Conservation (phyloP, 1,284 basidiomycete species). For the Calocybe gambosa region DNA sequence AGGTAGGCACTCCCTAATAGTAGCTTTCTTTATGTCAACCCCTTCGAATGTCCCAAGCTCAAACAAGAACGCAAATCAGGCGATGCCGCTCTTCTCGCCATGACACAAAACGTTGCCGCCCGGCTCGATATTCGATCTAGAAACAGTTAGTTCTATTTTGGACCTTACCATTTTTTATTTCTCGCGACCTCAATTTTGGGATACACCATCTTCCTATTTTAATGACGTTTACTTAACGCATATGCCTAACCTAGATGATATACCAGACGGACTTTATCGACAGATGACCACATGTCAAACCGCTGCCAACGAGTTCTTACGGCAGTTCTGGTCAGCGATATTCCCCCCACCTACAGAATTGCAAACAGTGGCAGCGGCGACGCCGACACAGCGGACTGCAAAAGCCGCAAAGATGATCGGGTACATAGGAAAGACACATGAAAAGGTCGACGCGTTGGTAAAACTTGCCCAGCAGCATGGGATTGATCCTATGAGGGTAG, state of each 20-base stretch:
- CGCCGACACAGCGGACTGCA: conserved; percentile 58
- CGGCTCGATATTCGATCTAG: conserved; percentile 59
- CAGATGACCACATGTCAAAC: conserved; percentile 88
- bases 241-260: conserved; percentile 48
- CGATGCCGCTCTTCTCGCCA: conserved; percentile 61
- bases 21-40: background rate
- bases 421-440: conserved; percentile 73
- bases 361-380: conserved; percentile 39
- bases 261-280: conserved; percentile 73
- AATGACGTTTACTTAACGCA: background rate
- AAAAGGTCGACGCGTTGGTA: conserved; percentile 76
- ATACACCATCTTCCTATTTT: background rate
- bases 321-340: conserved; percentile 91
- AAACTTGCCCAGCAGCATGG: conserved; percentile 55
- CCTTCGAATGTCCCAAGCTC: conserved; percentile 32
- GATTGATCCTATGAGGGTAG: conserved; percentile 58
- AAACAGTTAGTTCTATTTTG: conserved; percentile 44
- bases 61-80: conserved; percentile 60
- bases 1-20: conserved; percentile 32
- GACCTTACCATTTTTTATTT: background rate
- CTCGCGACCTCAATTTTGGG: background rate
- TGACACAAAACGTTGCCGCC: conserved; percentile 72
- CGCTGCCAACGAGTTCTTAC: conserved; percentile 90
- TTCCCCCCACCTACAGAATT: conserved; percentile 70
- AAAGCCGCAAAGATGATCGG: conserved; percentile 83